phyloP scores from a whole-genome alignment of 148 eudicot genomes.

The Amaranthus hypochondriacus region DNA sequence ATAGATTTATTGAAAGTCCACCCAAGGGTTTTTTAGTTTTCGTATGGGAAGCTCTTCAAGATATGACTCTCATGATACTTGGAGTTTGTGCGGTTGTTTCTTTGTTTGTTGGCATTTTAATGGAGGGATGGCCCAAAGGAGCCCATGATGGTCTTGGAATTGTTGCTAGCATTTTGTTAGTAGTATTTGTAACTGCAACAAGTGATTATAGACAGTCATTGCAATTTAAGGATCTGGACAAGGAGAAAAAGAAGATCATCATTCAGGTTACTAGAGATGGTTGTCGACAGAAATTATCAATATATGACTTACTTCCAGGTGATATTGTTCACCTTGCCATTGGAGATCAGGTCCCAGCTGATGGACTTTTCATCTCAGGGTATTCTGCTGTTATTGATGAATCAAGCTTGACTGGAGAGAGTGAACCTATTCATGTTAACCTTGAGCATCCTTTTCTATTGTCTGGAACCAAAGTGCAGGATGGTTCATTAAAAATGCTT shows the following conservation, averaged over 20 bases:
- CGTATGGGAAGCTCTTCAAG: slow-evolving; percentile 90
- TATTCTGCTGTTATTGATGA: slow-evolving; percentile 69
- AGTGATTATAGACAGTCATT: slow-evolving; percentile 82
- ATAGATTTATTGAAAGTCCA: slow-evolving; percentile 61
- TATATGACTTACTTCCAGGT: slow-evolving; percentile 67
- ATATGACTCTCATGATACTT: slow-evolving; percentile 80
- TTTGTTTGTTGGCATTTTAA: slow-evolving; percentile 62
- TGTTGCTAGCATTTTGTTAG: slow-evolving; percentile 71
- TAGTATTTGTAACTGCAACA: slow-evolving; percentile 81
- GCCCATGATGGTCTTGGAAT: slow-evolving; percentile 91
- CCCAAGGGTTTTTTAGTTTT: slow-evolving; percentile 67
- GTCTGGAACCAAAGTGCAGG: slow-evolving; percentile 87
- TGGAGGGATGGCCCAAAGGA: slow-evolving; percentile 88
- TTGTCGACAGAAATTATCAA: slow-evolving; percentile 68
- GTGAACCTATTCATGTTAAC: slow-evolving; percentile 60
- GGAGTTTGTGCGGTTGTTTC: slow-evolving; percentile 74
- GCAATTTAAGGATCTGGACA: slow-evolving; percentile 79
- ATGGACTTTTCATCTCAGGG: slow-evolving; percentile 72
- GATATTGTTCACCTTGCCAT: slow-evolving; percentile 78
- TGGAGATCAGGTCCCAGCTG: slow-evolving; percentile 88
- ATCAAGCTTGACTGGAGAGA: slow-evolving; percentile 82
- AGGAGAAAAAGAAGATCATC: slow-evolving; percentile 74
- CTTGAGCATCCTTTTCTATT: slow-evolving; percentile 60
- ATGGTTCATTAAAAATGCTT: slow-evolving; percentile 80
- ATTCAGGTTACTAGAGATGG: slow-evolving; percentile 75